Base-by-base conservation (phyloP, 768 basidiomycete genomes). In the Termitomyces sp. region DNA sequence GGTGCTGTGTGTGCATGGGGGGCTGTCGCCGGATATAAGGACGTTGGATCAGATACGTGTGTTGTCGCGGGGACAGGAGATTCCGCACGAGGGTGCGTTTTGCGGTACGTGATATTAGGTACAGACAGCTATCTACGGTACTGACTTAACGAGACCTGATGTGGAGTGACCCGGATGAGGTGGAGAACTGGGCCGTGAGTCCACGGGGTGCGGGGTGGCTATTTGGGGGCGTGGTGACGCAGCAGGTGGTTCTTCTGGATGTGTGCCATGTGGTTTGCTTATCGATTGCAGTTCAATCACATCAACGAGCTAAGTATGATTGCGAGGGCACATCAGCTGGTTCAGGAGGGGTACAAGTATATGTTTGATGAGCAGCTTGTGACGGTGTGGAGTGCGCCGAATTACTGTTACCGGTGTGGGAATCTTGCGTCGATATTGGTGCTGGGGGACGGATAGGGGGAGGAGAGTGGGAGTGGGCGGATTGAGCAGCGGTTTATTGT, bases 41-140 rank as follows among this genome's bases (percentile, higher is more conserved):
- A 96, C 96, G 2, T 74, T 98, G 5, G 96, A 98, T 68, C 94
- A 97, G 67, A 91, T 98, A 59, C 81, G 96, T 6, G 91, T 95
- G 5, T 76, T 98, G 40, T 91, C 93, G 3, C 79, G 96, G 52
- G 91, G 93, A n/a, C 94, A 98, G 65, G 96, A 98, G 69, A 96
- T 98, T 43, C 96, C 95, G 2, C 96, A 98, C 68, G 96, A 98
- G 68, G 96, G 96, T n/a, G 89, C 95, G 7, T 98, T 98, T 76
- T 98, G 96, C 62, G 89, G 89, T 87, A 62, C 29, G 82, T 63
- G n/a, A n/a, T n/a, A 41, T 13, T 15, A 39, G 44, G 42, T 22
- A n/a, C 31, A 39, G 23, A n/a, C 31, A 25, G 29, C 47, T 20
- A 27, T 39, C 1, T 31, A 27, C 51, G 23, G 18, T 43, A 39